Conservation (phyloP, 768 basidiomycete species). For the Pluteus cervinus region DNA sequence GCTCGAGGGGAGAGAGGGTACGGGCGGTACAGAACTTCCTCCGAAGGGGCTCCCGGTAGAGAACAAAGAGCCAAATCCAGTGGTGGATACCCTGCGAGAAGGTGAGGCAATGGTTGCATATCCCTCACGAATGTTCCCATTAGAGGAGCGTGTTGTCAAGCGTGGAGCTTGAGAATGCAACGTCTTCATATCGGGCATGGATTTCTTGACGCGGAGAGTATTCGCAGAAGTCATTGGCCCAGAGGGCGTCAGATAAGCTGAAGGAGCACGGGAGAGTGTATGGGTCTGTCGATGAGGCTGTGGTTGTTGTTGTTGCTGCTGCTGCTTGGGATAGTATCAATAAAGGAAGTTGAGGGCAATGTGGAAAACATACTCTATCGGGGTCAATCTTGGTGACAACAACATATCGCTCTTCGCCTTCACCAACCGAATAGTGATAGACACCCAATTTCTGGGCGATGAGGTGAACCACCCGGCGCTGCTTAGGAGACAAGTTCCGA, state of each 20-base stretch:
- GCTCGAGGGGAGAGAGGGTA: constrained; percentile 66
- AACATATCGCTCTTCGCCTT: constrained; percentile 88
- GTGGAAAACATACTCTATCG: constrained; percentile 51
- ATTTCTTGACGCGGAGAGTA: constrained; percentile 86
- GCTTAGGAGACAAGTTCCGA: constrained; percentile 75
- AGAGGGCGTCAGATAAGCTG: constrained; percentile 66
- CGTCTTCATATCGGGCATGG: constrained; percentile 97
- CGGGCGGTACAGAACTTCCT: constrained; percentile 57
- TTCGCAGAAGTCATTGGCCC: constrained; percentile 31
- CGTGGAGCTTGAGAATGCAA: constrained; percentile 76
- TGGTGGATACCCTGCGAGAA: constrained; percentile 69
- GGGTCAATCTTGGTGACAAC: constrained; percentile 91
- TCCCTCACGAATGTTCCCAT: constrained; percentile 82
- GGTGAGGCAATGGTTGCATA: constrained; percentile 86
- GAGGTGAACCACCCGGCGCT: constrained; percentile 89
- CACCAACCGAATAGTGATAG: constrained; percentile 89
- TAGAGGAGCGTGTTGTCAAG: constrained; percentile 74
- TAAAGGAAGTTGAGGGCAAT: constrained; percentile 7
- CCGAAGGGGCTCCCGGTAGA: constrained; percentile 44
- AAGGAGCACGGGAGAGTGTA: constrained; percentile 76
- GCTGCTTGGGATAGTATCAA: constrained; percentile 10
- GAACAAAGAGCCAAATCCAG: constrained; percentile 68
- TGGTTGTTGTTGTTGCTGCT: constrained; percentile 31
- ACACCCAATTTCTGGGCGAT: constrained; percentile 96
- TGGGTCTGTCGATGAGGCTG: constrained; percentile 43